A percentile compares a stretch with the other conserved stretches of the same genome.
phyloP scores from a whole-genome alignment of 768 basidiomycete species.

The Strobilomyces dryophilus region DNA sequence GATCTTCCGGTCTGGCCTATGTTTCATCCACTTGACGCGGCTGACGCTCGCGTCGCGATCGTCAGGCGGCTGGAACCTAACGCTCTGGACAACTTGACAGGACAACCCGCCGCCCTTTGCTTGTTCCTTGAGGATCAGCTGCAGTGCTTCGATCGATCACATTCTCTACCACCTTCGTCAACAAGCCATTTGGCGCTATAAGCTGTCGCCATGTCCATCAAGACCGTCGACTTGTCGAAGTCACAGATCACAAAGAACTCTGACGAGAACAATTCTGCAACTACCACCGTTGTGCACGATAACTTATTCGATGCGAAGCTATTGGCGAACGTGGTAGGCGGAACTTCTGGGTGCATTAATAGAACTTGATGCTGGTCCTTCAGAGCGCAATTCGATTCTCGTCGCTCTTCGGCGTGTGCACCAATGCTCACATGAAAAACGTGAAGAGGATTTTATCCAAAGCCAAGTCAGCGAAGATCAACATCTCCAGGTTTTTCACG shows the following conservation, averaged over 20 bases:
- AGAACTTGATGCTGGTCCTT: not conserved
- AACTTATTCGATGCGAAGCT: not conserved
- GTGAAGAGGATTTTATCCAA: constrained; percentile 5
- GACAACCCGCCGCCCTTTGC: no score
- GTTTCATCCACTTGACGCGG: not conserved
- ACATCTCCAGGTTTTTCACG: constrained; percentile 16
- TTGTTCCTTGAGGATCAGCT: no score
- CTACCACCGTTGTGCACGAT: not conserved
- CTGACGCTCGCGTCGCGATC: constrained; percentile 13
- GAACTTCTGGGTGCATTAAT: not conserved
- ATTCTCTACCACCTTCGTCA: no score
- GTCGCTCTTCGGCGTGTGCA: not conserved
- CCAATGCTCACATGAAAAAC: not conserved
- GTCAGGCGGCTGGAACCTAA: not conserved
- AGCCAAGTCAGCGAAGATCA: constrained; percentile 11
- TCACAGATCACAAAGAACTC: no score
- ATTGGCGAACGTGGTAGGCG: constrained; percentile 7
- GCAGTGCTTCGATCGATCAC: no score
- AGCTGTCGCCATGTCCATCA: no score
- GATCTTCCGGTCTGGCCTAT: not conserved
- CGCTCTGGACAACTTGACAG: no score
- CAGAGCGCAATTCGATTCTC: not conserved
- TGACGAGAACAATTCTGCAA: no score
- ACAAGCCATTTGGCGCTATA: no score
- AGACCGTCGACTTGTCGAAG: no score